Conservation (phyloP, 1,139 yeast genomes). For the Waltiozyma sp. region DNA sequence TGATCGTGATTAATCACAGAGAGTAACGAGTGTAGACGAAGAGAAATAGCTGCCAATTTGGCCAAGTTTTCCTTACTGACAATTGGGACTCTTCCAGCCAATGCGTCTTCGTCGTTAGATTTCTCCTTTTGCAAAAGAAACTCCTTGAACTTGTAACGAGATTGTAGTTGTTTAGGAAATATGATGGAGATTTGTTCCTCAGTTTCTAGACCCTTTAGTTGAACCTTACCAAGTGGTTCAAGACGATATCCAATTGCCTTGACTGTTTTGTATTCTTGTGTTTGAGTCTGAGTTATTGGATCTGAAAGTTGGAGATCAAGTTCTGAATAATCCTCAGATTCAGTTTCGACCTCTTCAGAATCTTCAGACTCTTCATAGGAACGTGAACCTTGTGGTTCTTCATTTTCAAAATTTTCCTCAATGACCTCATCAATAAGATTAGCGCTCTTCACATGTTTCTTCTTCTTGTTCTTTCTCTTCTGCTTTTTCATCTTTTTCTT, state of each 20-base stretch:
- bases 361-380: background rate
- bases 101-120: background rate
- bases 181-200: conserved; percentile 79
- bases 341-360: background rate
- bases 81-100: background rate
- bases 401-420: background rate
- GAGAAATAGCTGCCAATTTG: background rate
- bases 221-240: conserved; percentile 71
- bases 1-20: background rate
- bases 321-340: background rate
- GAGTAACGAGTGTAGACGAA: background rate
- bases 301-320: background rate
- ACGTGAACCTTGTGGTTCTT: no score
- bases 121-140: background rate
- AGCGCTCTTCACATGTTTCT: background rate
- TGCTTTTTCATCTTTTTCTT: conserved; percentile 14
- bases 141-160: conserved; percentile 32
- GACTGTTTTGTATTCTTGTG: conserved; percentile 54
- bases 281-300: conserved; percentile 30
- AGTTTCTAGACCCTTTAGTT: conserved; percentile 87
- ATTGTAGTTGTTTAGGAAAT: conserved; percentile 55
- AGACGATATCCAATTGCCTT: conserved; percentile 63
- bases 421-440: background rate
- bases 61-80: background rate
- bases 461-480: background rate